Conservation (phyloP, 2,329 filamentous ascomycete genomes). For the Diatrype stigma region DNA sequence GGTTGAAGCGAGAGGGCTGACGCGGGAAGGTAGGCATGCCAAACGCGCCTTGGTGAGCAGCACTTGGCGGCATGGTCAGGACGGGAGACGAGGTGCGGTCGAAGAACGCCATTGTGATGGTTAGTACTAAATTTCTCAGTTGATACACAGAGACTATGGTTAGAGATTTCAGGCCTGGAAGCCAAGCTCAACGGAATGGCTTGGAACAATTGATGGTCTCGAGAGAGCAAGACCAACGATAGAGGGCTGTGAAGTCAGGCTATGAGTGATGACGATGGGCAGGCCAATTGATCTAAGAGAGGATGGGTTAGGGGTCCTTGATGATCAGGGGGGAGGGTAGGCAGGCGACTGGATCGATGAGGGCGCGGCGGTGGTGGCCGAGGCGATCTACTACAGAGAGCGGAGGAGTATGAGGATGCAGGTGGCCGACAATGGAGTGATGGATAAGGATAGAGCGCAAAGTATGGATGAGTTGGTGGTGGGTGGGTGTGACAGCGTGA, state of each 20-base stretch:
- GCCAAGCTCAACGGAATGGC: not conserved
- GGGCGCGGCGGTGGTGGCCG: slow-evolving; percentile 1
- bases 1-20: slow-evolving; percentile 28
- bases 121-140: slow-evolving; percentile 25
- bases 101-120: slow-evolving; percentile 33
- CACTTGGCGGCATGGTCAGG: slow-evolving; percentile 40
- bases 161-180: slow-evolving; percentile 13
- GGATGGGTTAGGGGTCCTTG: not conserved
- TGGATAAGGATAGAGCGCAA: not conserved
- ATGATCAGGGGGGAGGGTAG: not conserved
- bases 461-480: slow-evolving; percentile 1
- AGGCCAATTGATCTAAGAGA: slow-evolving; percentile 20
- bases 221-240: slow-evolving; percentile 1
- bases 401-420: not conserved
- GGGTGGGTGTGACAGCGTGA: not conserved
- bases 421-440: no score
- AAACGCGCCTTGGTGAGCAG: slow-evolving; percentile 37
- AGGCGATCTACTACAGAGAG: not conserved
- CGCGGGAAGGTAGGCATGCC: slow-evolving; percentile 36
- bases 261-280: slow-evolving; percentile 6
- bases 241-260: slow-evolving; percentile 6
- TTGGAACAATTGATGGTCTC: not conserved
- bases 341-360: slow-evolving; percentile 3
- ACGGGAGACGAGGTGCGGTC: slow-evolving; percentile 33
- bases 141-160: slow-evolving; percentile 23